Conservation (phyloP, 768 basidiomycete species). For the Agrocybe pediades region DNA sequence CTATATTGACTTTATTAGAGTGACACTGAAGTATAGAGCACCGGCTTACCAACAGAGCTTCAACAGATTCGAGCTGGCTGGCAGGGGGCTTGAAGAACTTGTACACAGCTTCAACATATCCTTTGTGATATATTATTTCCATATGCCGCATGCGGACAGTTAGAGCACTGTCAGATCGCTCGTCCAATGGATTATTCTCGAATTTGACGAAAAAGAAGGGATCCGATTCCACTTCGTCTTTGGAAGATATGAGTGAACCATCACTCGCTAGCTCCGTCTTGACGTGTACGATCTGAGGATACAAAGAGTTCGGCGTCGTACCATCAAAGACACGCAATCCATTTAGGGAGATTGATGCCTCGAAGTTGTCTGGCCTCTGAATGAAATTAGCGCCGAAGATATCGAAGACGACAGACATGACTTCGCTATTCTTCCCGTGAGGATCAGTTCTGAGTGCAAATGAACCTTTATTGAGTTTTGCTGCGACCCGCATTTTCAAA, state of each 20-base stretch:
- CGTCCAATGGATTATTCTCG: conserved; percentile 90
- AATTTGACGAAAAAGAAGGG: conserved; percentile 89
- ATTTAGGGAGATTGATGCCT: conserved; percentile 81
- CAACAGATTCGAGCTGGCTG: conserved; percentile 93
- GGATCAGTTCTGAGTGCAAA: conserved; percentile 82
- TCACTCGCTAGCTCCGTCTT: conserved; percentile 29
- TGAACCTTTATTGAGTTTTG: conserved; percentile 85
- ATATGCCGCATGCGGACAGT: conserved; percentile 90
- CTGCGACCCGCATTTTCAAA: conserved; percentile 71
- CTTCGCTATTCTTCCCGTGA: conserved; percentile 60
- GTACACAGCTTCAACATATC: conserved; percentile 90
- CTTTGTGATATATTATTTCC: conserved; percentile 95
- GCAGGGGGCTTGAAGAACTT: conserved; percentile 92
- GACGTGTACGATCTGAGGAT: conserved; percentile 89
- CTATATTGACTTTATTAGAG: conserved; percentile 37
- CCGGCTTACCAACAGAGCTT: conserved; percentile 73
- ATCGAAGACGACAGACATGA: conserved; percentile 88
- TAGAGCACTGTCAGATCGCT: conserved; percentile 87
- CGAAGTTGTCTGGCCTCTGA: conserved; percentile 86
- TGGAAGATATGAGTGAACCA: conserved; percentile 12
- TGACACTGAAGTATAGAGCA: not conserved
- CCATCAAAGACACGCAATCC: conserved; percentile 90
- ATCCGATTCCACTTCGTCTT: conserved; percentile 20
- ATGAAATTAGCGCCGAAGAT: conserved; percentile 80
- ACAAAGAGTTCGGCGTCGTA: conserved; percentile 76